A percentile compares a stretch with the other conserved stretches of the same genome.
These are phyloP conservation scores for Theobroma cacao DNA, from an alignment of 345 rosid species.

Conservation along the genomic window DNA sequence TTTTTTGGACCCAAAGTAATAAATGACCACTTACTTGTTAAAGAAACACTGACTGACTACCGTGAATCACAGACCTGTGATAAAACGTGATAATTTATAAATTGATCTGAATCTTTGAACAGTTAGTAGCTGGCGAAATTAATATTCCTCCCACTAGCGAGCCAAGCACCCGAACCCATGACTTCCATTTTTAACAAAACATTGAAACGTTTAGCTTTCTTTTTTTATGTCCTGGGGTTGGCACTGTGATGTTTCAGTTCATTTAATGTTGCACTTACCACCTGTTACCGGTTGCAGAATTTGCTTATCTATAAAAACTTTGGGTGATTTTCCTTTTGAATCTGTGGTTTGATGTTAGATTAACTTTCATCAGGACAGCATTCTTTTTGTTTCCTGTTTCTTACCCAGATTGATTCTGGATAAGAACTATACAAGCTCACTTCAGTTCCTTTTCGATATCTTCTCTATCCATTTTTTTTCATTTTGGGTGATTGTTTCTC, in stretches of 20 bases:
- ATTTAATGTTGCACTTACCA: not conserved
- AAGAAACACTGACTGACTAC: not conserved
- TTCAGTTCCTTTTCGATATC: not conserved
- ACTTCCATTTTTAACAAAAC: not conserved
- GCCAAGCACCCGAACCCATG: not conserved
- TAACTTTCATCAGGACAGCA: not conserved
- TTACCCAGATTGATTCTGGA: not conserved
- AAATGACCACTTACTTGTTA: not conserved
- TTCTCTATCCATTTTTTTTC: not conserved
- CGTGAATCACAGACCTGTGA: not conserved
- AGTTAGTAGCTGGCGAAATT: not conserved
- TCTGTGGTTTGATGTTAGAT: not conserved
- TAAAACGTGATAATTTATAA: not conserved
- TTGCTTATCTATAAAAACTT: slow-evolving; percentile 6
- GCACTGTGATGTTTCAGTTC: not conserved
- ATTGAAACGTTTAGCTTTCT: not conserved
- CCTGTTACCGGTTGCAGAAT: not conserved
- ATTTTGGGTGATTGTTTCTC: not conserved
- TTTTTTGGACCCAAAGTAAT: not conserved
- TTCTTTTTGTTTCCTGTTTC: not conserved
- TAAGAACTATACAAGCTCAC: not conserved
- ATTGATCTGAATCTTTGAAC: not conserved
- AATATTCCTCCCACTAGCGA: not conserved
- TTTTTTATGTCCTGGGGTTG: not conserved
- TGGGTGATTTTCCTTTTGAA: not conserved